These are phyloP conservation scores for Ceratocystis cacaofunesta DNA, from an alignment of 2,329 filamentous ascomycete species.

Conservation along the genomic window DNA sequence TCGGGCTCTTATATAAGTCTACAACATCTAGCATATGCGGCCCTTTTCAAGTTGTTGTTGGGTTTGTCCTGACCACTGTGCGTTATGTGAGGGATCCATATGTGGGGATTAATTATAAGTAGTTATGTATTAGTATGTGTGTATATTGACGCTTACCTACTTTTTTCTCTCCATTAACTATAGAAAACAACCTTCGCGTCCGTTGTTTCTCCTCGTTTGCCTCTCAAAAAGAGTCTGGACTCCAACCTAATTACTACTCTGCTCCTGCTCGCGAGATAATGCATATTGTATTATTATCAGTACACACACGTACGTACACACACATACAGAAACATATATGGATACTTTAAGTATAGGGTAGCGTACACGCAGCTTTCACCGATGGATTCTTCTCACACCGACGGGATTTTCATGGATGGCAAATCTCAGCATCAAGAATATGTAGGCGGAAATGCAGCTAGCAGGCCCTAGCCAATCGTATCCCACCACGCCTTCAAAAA, in stretches of 20 bases:
- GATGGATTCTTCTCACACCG: neutral
- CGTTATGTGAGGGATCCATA: neutral
- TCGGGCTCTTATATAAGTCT: neutral
- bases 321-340: neutral
- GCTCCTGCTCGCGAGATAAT: neutral
- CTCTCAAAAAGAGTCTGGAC: neutral
- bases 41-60: neutral
- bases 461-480: neutral
- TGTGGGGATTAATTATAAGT: neutral
- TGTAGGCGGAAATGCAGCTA: neutral
- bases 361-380: neutral
- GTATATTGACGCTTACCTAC: neutral
- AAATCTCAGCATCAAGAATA: neutral
- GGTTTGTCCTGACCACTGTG: neutral
- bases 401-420: conserved; percentile 5
- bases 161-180: neutral
- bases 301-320: neutral
- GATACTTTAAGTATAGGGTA: neutral
- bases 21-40: neutral
- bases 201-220: too few relatives aligned
- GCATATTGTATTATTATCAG: neutral
- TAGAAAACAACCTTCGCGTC: too few relatives aligned
- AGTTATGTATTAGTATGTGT: neutral
- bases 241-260: neutral
- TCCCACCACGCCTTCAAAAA: conserved; percentile 1